Conservation (phyloP, 805 yeast genomes). For the Sugiyamaella valdiviana region DNA sequence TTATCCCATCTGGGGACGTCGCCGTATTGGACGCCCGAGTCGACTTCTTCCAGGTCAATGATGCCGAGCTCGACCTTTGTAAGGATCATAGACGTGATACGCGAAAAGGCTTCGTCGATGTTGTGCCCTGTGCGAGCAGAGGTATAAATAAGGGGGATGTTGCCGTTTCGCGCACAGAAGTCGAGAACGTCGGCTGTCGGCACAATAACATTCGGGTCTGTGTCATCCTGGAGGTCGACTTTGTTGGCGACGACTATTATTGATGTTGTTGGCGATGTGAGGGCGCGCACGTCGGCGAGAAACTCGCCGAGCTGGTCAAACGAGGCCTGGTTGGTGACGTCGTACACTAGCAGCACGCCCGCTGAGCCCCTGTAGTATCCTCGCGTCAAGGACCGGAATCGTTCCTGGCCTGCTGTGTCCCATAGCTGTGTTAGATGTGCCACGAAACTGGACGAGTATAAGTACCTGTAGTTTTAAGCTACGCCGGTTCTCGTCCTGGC, state of each 20-base stretch:
- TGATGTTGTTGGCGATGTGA: slow-evolving; percentile 87
- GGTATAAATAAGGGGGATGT: slow-evolving; percentile 35
- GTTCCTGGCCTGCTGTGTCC: slow-evolving; percentile 97
- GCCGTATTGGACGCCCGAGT: slow-evolving; percentile 49
- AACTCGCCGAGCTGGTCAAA: slow-evolving; percentile 83
- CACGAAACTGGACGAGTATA: not conserved
- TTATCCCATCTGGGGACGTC: slow-evolving; percentile 36
- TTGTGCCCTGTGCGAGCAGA: slow-evolving; percentile 41
- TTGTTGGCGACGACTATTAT: slow-evolving; percentile 90
- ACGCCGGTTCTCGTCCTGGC: slow-evolving; percentile 18
- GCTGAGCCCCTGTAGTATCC: slow-evolving; percentile 95
- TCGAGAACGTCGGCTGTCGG: slow-evolving; percentile 33
- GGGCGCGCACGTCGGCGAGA: slow-evolving; percentile 82
- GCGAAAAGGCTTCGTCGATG: slow-evolving; percentile 37
- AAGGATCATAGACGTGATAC: slow-evolving; percentile 37
- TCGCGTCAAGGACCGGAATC: slow-evolving; percentile 89
- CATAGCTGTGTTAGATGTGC: slow-evolving; percentile 44
- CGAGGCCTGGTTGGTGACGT: slow-evolving; percentile 76
- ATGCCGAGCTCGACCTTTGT: slow-evolving; percentile 44
- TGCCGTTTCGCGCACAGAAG: slow-evolving; percentile 31
- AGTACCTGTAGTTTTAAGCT: slow-evolving; percentile 56
- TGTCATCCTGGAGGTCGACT: slow-evolving; percentile 55
- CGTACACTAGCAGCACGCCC: slow-evolving; percentile 87
- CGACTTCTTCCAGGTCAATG: slow-evolving; percentile 42
- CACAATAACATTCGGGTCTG: slow-evolving; percentile 30